These are phyloP conservation scores for Fusarium graminum DNA, from an alignment of 2,329 filamentous ascomycete genomes.

Conservation along the genomic window DNA sequence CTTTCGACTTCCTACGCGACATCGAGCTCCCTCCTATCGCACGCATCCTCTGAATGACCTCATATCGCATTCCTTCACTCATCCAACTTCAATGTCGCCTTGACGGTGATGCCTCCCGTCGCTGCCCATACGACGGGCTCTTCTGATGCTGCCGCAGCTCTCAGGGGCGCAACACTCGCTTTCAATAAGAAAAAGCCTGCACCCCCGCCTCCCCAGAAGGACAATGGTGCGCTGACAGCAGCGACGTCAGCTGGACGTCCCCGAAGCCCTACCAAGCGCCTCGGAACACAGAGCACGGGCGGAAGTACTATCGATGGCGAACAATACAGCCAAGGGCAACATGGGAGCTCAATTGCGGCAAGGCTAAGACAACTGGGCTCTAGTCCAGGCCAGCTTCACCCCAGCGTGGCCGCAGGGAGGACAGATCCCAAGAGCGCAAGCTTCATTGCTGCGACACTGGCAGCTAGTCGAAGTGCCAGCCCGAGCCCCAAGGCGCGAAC, in stretches of 20 bases:
- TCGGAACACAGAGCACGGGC: constrained; percentile 58
- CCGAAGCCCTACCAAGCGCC: constrained; percentile 42
- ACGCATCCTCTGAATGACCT: constrained; percentile 31
- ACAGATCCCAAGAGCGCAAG: constrained; percentile 66
- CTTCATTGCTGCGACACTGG: constrained; percentile 69
- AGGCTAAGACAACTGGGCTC: constrained; percentile 47
- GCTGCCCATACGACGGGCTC: constrained; percentile 49
- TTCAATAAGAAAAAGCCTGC: constrained; percentile 59
- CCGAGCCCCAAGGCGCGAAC: constrained; percentile 50
- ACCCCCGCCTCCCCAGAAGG: constrained; percentile 43
- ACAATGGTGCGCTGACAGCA: constrained; percentile 60
- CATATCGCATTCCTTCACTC: constrained; percentile 22
- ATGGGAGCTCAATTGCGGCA: constrained; percentile 41
- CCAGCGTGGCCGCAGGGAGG: constrained; percentile 27
- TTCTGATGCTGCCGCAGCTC: constrained; percentile 60
- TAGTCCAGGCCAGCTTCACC: constrained; percentile 39
- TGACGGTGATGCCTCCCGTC: constrained; percentile 55
- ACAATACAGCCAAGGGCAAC: constrained; percentile 26
- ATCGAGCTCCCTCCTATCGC: neutral
- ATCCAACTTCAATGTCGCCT: constrained; percentile 37
- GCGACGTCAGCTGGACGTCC: constrained; percentile 57
- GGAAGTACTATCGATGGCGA: constrained; percentile 50
- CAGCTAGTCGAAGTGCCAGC: constrained; percentile 65
- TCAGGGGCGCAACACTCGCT: constrained; percentile 68
- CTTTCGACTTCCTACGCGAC: neutral